Evolutionary conservation across 306 rosid genomes (phyloP).

Genomic region (Mimosa bimucronata): DNA sequence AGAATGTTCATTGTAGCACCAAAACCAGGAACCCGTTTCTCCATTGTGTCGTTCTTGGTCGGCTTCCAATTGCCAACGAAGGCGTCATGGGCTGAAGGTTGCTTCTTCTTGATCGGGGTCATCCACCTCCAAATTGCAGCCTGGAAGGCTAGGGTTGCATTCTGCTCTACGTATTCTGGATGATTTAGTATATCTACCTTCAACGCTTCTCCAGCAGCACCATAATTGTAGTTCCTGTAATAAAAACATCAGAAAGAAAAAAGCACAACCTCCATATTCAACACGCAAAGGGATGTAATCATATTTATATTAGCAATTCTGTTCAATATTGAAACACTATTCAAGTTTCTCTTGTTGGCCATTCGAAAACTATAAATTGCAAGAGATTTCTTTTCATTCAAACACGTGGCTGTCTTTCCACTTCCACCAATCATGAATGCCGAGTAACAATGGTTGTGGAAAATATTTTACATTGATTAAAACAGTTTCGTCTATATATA

Average conservation of each 20-base stretch:
- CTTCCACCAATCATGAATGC: not conserved
- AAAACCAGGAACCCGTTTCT: constrained; percentile 78
- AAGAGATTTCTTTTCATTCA: constrained; percentile 2
- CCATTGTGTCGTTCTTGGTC: constrained; percentile 79
- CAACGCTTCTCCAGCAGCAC: constrained; percentile 74
- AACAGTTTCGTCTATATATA: not conserved
- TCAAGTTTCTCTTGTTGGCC: constrained; percentile 1
- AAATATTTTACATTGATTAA: not conserved
- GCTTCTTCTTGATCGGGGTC: constrained; percentile 71
- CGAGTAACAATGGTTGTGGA: not conserved
- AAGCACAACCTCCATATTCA: constrained; percentile 19
- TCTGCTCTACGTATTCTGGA: constrained; percentile 95
- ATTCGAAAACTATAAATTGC: constrained; percentile 3
- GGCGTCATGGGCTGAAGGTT: constrained; percentile 85
- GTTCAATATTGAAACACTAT: not conserved
- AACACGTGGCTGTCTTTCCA: constrained; percentile 1
- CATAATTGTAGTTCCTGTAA: constrained; percentile 91
- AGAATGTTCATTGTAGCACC: constrained; percentile 94
- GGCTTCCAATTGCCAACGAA: constrained; percentile 97
- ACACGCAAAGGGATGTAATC: constrained; percentile 19
- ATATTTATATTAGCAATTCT: not conserved
- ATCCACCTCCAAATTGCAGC: constrained; percentile 94
- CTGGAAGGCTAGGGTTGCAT: constrained; percentile 93
- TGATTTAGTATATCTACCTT: constrained; percentile 70
- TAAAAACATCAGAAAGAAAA: constrained; percentile 18